Base-by-base conservation (phyloP, 257 asterid species). In the Fraxinus anomala region DNA sequence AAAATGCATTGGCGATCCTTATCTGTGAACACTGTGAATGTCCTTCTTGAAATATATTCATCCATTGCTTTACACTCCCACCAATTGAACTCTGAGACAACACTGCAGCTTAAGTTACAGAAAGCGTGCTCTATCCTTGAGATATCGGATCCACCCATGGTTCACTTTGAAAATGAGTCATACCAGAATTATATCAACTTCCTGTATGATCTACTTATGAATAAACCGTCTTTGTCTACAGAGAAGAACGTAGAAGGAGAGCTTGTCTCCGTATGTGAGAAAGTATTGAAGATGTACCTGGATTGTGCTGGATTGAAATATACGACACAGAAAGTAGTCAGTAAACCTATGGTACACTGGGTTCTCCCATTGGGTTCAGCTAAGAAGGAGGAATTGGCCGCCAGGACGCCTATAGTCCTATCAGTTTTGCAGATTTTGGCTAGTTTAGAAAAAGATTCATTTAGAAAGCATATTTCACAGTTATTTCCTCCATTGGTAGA, bases 341-440 rank as follows among this genome's bases (percentile, higher is more conserved):
- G 73, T 67, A 81, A 66, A 81, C 89, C 85, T n/a, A 68, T 40
- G 70, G 68, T 75, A 70, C 89, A 85, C 74, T 86, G 92, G 86
- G 83, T 82, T 83, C 92, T 93, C 73, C 98, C 98, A 0, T 79
- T 94, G 65, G 97, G 98, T 75, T 86, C 97, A 3, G 97, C 97
- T 76, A 90, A 89, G 94, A 94, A 91, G 85, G 97, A 92, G 85
- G 98, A 94, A 80, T 75, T 92, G 90, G 96, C 93, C 36, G 97
- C 98, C 3, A 89, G 97, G 61, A 92, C 94, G 21, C 96, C 97
- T 39, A 36, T 89, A 84, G 91, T 91, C 65, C 76, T 91, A 21
- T 78, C 88, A 17, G 97, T 88, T 72, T 77, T 94, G 91, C 87
- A 82, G 78, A 82, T 89, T 82, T 81, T 94, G 88, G 77, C 83